These are phyloP conservation scores for Fusarium lyarnte DNA, from an alignment of 2,329 filamentous ascomycete genomes.

Conservation along the genomic window DNA sequence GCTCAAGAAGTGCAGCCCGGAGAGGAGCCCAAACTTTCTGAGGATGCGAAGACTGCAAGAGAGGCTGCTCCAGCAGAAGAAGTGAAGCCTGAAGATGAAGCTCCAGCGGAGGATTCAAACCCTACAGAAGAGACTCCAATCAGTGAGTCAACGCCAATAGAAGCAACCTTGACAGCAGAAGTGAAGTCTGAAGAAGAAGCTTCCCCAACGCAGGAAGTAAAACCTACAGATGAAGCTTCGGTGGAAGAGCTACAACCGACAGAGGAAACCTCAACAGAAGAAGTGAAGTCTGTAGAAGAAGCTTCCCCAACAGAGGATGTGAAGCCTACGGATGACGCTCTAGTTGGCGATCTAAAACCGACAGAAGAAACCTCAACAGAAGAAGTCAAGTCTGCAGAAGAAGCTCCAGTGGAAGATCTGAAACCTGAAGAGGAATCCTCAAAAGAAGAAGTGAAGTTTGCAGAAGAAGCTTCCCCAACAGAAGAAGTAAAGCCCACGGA, in stretches of 20 bases:
- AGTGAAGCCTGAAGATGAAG: constrained; percentile 4
- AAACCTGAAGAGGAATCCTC: too few relatives aligned
- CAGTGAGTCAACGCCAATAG: neutral
- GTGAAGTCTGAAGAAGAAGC: neutral
- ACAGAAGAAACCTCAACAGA: neutral
- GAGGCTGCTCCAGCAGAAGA: neutral
- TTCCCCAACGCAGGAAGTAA: neutral
- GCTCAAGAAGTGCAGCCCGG: neutral
- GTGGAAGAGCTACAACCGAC: neutral
- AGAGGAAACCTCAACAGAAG: neutral
- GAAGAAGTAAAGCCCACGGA: neutral
- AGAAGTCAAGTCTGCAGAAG: neutral
- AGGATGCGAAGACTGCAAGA: neutral
- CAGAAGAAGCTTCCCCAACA: neutral
- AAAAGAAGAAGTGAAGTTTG: too few relatives aligned
- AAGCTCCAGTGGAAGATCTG: neutral
- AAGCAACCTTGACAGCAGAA: neutral
- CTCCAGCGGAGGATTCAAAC: neutral
- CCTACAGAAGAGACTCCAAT: neutral
- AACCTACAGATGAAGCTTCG: neutral
- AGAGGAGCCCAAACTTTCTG: neutral
- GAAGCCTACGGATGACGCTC: neutral
- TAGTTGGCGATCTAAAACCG: neutral
- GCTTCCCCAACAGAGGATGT: neutral
- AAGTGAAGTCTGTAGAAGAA: neutral